These are phyloP conservation scores for Pterula multifida DNA, from an alignment of 1,284 basidiomycete genomes.

Conservation along the genomic window DNA sequence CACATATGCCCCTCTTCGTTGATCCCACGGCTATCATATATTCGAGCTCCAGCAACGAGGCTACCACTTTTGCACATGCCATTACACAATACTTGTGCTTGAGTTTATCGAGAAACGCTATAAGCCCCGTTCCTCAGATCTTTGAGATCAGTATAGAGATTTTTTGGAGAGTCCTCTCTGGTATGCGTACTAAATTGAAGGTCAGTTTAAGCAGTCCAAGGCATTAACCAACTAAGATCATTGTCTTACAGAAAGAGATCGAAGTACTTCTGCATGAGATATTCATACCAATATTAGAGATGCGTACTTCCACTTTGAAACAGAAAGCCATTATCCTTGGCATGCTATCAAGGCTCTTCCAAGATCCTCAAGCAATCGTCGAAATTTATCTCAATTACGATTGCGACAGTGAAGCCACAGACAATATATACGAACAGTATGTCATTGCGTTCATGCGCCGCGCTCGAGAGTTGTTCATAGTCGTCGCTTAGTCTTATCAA, in stretches of 20 bases:
- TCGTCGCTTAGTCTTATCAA: constrained; percentile 70
- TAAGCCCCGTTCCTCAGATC: constrained; percentile 91
- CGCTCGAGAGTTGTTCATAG: constrained; percentile 5
- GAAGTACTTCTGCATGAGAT: constrained; percentile 98
- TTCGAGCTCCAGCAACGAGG: constrained; percentile 77
- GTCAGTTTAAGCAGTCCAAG: constrained; percentile 21
- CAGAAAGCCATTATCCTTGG: constrained; percentile 88
- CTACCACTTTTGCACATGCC: constrained; percentile 82
- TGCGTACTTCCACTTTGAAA: constrained; percentile 91
- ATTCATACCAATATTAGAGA: constrained; percentile 97
- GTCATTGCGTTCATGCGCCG: constrained; percentile 15
- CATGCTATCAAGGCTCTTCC: constrained; percentile 78
- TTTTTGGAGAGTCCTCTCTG: constrained; percentile 91
- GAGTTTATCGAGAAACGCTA: constrained; percentile 88
- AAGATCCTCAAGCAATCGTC: constrained; percentile 92
- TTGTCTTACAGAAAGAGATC: constrained; percentile 78
- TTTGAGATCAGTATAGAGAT: constrained; percentile 98
- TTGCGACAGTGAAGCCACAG: constrained; percentile 83
- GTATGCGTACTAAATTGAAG: constrained; percentile 94
- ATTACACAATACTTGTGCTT: constrained; percentile 94
- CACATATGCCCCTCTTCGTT: constrained; percentile 82
- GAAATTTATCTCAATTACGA: constrained; percentile 98
- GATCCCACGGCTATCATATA: constrained; percentile 81
- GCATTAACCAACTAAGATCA: constrained; percentile 4
- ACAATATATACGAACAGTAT: constrained; percentile 94